Conservation (phyloP, 768 basidiomycete species). For the Omphalotus guepiniiformis region DNA sequence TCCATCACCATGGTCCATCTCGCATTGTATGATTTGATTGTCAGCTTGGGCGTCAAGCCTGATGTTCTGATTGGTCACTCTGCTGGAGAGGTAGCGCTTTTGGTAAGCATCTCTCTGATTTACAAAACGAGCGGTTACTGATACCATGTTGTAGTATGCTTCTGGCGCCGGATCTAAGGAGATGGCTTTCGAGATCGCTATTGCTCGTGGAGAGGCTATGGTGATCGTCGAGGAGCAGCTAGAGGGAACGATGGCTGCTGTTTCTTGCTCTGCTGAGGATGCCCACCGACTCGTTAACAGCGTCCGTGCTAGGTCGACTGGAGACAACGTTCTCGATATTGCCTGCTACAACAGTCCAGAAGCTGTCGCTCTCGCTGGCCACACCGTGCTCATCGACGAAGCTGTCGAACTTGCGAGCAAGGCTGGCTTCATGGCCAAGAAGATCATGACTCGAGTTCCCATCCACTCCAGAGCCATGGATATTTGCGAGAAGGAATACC, state of each 20-base stretch:
- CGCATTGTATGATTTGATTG: conserved; percentile 37
- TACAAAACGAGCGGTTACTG: not conserved
- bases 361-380: conserved; percentile 36
- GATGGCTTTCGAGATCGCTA: conserved; percentile 39
- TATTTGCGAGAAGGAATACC: conserved; percentile 26
- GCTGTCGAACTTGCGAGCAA: conserved; percentile 24
- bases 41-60: conserved; percentile 30
- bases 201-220: conserved; percentile 37
- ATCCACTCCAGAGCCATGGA: conserved; percentile 38
- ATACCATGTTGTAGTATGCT: conserved; percentile 1
- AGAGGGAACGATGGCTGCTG: conserved; percentile 41
- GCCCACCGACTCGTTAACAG: conserved; percentile 23
- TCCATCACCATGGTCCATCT: conserved; percentile 42
- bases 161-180: conserved; percentile 28
- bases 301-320: conserved; percentile 1
- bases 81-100: conserved; percentile 41
- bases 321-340: conserved; percentile 26
- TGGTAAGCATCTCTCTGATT: conserved; percentile 34
- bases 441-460: conserved; percentile 31
- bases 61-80: conserved; percentile 42
- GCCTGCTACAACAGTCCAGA: conserved; percentile 37
- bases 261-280: conserved; percentile 27
- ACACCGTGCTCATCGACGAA: conserved; percentile 20
- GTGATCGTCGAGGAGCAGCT: conserved; percentile 15
- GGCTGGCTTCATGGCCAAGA: conserved; percentile 30